Evolutionary conservation across 1,139 yeast species (phyloP).

Genomic region (Debaryomycetaceae sp.): DNA sequence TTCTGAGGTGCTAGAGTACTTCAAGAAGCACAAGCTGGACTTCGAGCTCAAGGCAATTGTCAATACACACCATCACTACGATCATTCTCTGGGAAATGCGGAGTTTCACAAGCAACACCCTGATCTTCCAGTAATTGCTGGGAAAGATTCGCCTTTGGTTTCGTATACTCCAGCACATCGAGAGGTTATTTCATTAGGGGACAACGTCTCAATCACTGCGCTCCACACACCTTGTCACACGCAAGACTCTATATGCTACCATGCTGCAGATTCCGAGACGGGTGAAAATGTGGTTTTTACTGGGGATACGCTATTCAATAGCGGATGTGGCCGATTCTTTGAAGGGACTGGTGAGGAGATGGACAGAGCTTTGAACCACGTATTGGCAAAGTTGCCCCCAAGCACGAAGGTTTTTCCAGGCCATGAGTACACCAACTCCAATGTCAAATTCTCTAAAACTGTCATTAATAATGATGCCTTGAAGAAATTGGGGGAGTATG

Average conservation of each 20-base stretch:
- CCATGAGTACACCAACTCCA: slow-evolving; percentile 88
- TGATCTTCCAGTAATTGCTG: slow-evolving; percentile 75
- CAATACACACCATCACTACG: slow-evolving; percentile 94
- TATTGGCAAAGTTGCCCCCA: slow-evolving; percentile 59
- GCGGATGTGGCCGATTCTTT: slow-evolving; percentile 96
- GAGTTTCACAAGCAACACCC: slow-evolving; percentile 43
- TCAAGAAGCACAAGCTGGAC: slow-evolving; percentile 21
- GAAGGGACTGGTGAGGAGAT: slow-evolving; percentile 86
- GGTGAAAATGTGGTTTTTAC: slow-evolving; percentile 78
- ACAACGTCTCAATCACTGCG: slow-evolving; percentile 64
- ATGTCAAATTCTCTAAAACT: slow-evolving; percentile 70
- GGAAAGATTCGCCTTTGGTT: slow-evolving; percentile 73
- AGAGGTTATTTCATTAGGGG: slow-evolving; percentile 63
- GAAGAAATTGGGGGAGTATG: slow-evolving; percentile 48
- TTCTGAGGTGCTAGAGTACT: slow-evolving; percentile 40
- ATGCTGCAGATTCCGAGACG: slow-evolving; percentile 58
- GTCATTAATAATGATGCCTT: slow-evolving; percentile 59
- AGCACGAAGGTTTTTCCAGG: slow-evolving; percentile 84
- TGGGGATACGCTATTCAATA: slow-evolving; percentile 90
- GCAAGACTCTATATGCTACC: slow-evolving; percentile 90
- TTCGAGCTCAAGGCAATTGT: slow-evolving; percentile 67
- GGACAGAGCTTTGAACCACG: slow-evolving; percentile 62
- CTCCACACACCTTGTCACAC: slow-evolving; percentile 98
- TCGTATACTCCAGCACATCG: slow-evolving; percentile 63
- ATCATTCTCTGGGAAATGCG: slow-evolving; percentile 88